A percentile compares a stretch with the other conserved stretches of the same genome.
Evolutionary conservation across 805 yeast species (phyloP).

Genomic region (Middelhovenomyces tepae): DNA sequence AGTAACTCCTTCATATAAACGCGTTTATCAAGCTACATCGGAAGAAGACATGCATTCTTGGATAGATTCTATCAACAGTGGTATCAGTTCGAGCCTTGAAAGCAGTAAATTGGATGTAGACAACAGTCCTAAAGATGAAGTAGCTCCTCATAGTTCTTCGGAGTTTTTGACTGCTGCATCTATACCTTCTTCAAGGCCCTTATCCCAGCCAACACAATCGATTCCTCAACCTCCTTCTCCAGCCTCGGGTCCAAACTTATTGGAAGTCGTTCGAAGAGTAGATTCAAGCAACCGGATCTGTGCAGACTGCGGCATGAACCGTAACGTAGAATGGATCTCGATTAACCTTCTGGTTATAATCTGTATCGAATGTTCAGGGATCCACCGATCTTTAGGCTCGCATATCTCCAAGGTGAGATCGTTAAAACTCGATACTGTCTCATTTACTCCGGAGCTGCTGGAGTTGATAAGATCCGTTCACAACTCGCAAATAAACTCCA

Average conservation of each 20-base stretch:
- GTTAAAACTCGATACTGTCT: conserved; percentile 55
- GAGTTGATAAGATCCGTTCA: conserved; percentile 47
- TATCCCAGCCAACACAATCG: not conserved
- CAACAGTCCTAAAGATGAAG: conserved; percentile 1
- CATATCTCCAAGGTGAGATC: conserved; percentile 74
- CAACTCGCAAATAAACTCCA: conserved; percentile 47
- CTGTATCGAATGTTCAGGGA: conserved; percentile 80
- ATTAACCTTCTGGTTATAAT: conserved; percentile 60
- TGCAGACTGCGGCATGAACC: conserved; percentile 66
- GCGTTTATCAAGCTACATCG: conserved; percentile 65
- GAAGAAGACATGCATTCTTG: conserved; percentile 61
- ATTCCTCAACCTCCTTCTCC: conserved; percentile 1
- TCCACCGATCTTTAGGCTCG: conserved; percentile 81
- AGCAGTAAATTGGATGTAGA: conserved; percentile 6
- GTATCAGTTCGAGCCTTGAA: conserved; percentile 38
- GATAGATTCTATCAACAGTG: conserved; percentile 54
- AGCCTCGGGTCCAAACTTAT: conserved; percentile 6
- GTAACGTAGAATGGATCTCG: conserved; percentile 77
- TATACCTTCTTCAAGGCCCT: not conserved
- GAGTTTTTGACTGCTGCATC: not conserved
- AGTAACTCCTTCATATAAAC: conserved; percentile 60
- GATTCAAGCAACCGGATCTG: conserved; percentile 54
- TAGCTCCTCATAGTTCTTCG: not conserved
- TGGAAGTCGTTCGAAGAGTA: conserved; percentile 11
- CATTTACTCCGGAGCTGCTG: conserved; percentile 50